These are phyloP conservation scores for Pseudogymnoascus sp. DNA, from an alignment of 2,329 filamentous ascomycete genomes.

Conservation along the genomic window DNA sequence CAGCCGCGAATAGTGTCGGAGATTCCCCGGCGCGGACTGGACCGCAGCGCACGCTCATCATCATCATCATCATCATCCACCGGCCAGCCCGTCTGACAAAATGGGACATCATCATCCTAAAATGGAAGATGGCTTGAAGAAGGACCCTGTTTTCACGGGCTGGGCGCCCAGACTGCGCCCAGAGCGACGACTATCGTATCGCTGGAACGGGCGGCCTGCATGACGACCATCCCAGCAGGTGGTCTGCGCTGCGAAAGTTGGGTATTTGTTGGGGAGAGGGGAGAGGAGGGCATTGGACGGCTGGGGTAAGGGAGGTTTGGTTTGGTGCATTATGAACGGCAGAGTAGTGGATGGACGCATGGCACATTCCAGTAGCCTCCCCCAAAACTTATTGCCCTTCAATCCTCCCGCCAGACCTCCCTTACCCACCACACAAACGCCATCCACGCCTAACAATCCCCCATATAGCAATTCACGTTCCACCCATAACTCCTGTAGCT, in stretches of 20 bases:
- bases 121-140: neutral
- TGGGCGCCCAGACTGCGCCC: neutral
- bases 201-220: neutral
- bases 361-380: neutral
- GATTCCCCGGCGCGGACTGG: neutral
- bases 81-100: neutral
- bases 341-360: neutral
- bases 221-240: neutral
- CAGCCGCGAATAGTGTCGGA: slow-evolving; percentile 6
- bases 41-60: neutral
- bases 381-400: neutral
- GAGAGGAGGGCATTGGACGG: neutral
- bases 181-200: neutral
- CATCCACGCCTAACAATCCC: neutral
- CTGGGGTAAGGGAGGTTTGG: neutral
- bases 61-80: neutral
- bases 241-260: too few species aligned
- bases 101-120: neutral
- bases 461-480: neutral
- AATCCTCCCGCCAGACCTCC: neutral
- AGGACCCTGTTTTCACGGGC: neutral
- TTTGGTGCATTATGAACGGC: neutral
- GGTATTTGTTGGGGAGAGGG: neutral
- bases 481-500: neutral
- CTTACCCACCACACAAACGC: neutral